Conservation (phyloP, 768 basidiomycete genomes). For the Pholiota molesta region DNA sequence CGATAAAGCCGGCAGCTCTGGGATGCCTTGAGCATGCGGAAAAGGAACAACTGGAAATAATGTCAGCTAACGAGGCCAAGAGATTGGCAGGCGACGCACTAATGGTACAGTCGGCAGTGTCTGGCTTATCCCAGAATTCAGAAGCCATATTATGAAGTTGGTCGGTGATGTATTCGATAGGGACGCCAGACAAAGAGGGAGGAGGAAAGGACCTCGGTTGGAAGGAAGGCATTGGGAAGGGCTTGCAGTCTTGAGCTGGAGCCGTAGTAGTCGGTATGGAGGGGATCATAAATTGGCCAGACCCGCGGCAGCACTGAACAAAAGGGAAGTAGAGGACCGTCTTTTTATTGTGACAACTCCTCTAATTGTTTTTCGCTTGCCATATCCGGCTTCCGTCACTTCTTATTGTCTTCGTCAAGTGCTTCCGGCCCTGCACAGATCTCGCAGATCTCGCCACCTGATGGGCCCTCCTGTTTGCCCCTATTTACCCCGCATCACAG, state of each 20-base stretch:
- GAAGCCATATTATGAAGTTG: slow-evolving; percentile 69
- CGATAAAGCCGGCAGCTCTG: slow-evolving; percentile 32
- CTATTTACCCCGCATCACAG: background rate
- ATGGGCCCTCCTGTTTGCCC: background rate
- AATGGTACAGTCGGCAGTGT: slow-evolving; percentile 80
- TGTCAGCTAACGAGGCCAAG: slow-evolving; percentile 3
- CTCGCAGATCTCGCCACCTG: slow-evolving; percentile 3
- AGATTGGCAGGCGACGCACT: slow-evolving; percentile 41
- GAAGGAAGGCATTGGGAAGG: slow-evolving; percentile 41
- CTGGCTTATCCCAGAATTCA: slow-evolving; percentile 73
- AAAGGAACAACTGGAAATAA: slow-evolving; percentile 50
- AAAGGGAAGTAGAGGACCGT: slow-evolving; percentile 27
- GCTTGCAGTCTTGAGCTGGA: slow-evolving; percentile 31
- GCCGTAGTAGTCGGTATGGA: slow-evolving; percentile 16
- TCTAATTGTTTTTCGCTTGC: slow-evolving; percentile 43
- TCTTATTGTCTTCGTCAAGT: slow-evolving; percentile 45
- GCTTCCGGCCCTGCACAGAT: background rate
- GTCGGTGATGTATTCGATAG: slow-evolving; percentile 72
- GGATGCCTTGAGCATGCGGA: slow-evolving; percentile 42
- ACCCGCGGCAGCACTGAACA: slow-evolving; percentile 42
- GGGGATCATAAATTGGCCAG: slow-evolving; percentile 38
- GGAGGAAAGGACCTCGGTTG: slow-evolving; percentile 65
- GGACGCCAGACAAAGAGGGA: slow-evolving; percentile 62
- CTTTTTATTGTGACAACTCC: slow-evolving; percentile 29
- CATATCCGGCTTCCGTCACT: slow-evolving; percentile 17